Conservation (phyloP, 495 filamentous ascomycete genomes). For the Hypoxylon perforatum region DNA sequence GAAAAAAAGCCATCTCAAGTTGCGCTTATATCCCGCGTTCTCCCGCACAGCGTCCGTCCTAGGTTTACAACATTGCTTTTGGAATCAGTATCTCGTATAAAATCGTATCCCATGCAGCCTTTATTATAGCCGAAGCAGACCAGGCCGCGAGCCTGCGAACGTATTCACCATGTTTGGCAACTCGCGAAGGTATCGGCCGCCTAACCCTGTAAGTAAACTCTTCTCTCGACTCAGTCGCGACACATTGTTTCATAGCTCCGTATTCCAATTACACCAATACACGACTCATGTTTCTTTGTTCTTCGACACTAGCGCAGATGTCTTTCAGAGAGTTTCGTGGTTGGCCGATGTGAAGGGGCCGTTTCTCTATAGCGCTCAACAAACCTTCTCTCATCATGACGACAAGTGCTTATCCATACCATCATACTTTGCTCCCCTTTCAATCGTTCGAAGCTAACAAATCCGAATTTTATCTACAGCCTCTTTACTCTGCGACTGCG, state of each 20-base stretch:
- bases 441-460: slow-evolving; percentile 30
- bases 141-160: slow-evolving; percentile 40
- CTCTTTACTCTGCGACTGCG: slow-evolving; percentile 68
- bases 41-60: slow-evolving; percentile 15
- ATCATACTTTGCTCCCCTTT: slow-evolving; percentile 23
- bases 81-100: slow-evolving; percentile 2
- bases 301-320: slow-evolving; percentile 26
- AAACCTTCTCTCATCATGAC: slow-evolving; percentile 37
- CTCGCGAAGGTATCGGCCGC: slow-evolving; percentile 57
- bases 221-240: slow-evolving; percentile 36
- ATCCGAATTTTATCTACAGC: slow-evolving; percentile 49
- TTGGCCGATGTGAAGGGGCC: slow-evolving; percentile 22
- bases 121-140: slow-evolving; percentile 36
- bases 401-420: slow-evolving; percentile 16
- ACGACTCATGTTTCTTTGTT: slow-evolving; percentile 37
- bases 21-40: slow-evolving; percentile 23
- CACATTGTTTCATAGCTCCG: slow-evolving; percentile 22
- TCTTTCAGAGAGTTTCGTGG: slow-evolving; percentile 30
- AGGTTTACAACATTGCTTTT: slow-evolving; percentile 7
- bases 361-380: slow-evolving; percentile 24
- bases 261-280: slow-evolving; percentile 29
- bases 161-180: slow-evolving; percentile 55
- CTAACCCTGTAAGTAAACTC: slow-evolving; percentile 56
- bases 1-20: slow-evolving; percentile 4
- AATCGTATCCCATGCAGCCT: slow-evolving; percentile 39